Percentiles rank a stretch among this genome's conserved stretches.
phyloP scores from a whole-genome alignment of 75 land plant species.

The Ceratopteris richardii region DNA sequence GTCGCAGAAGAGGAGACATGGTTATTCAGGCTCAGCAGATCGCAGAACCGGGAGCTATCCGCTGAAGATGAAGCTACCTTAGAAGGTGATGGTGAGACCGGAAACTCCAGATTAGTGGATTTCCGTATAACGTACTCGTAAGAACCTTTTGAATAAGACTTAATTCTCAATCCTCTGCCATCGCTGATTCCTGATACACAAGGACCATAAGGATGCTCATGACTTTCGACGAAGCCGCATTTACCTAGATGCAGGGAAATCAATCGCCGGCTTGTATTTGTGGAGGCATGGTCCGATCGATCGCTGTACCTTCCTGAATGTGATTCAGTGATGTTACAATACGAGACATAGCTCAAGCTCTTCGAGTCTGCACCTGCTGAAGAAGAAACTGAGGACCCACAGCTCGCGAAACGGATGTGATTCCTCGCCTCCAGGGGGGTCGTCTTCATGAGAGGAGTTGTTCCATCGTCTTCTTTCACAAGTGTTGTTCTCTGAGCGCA shows the following conservation, averaged over 20 bases:
- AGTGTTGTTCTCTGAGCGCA: too few relatives aligned
- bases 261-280: not conserved
- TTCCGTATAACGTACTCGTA: conserved; percentile 23
- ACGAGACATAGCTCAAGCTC: conserved; percentile 6
- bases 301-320: not conserved
- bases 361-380: too few relatives aligned
- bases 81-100: not conserved
- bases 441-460: too few relatives aligned
- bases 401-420: too few relatives aligned
- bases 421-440: too few relatives aligned
- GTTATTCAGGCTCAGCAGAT: not conserved
- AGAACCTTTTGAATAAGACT: conserved; percentile 33
- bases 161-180: conserved; percentile 1
- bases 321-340: not conserved
- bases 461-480: too few relatives aligned
- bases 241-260: conserved; percentile 24
- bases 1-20: conserved; percentile 4
- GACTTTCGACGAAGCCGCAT: conserved; percentile 5
- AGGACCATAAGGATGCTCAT: too few relatives aligned
- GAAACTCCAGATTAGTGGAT: conserved; percentile 1
- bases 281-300: not conserved
- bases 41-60: too few relatives aligned
- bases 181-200: too few relatives aligned
- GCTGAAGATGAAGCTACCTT: too few relatives aligned
- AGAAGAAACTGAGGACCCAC: too few relatives aligned